Conservation (phyloP, 2,329 filamentous ascomycete species). For the Fusarium nurragi region DNA sequence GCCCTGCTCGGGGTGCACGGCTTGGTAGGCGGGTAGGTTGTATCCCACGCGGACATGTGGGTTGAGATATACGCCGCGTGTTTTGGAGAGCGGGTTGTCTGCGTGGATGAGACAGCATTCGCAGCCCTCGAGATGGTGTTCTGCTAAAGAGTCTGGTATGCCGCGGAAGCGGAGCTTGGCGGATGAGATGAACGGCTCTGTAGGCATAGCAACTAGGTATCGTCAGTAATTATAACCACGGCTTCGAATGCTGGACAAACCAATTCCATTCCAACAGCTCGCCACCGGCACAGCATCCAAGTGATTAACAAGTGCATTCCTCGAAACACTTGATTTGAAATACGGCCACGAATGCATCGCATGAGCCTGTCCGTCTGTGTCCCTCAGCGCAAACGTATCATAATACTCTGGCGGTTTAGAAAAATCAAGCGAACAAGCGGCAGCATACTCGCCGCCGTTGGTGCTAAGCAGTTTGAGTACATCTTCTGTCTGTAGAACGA, state of each 20-base stretch:
- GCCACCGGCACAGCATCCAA: constrained; percentile 56
- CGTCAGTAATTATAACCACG: constrained; percentile 2
- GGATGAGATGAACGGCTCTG: constrained; percentile 62
- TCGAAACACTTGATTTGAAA: constrained; percentile 61
- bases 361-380: constrained; percentile 60
- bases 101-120: constrained; percentile 83
- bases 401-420: constrained; percentile 63
- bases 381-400: constrained; percentile 70
- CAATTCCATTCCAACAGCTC: constrained; percentile 59
- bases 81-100: constrained; percentile 68
- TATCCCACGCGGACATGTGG: constrained; percentile 76
- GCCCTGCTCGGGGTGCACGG: constrained; percentile 53
- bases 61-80: constrained; percentile 72
- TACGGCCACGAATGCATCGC: constrained; percentile 68
- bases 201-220: constrained; percentile 58
- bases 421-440: constrained; percentile 71
- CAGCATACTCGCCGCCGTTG: constrained; percentile 66
- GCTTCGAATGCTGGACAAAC: constrained; percentile 32
- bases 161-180: constrained; percentile 68
- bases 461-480: constrained; percentile 66
- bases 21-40: constrained; percentile 61
- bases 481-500: constrained; percentile 59
- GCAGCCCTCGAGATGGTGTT: constrained; percentile 74
- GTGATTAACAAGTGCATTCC: constrained; percentile 62
- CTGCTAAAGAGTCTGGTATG: constrained; percentile 69